Evolutionary conservation across 305 asterid species (phyloP), one percentile per base, ranked within the genome.

Genomic region (Solanum hybrid): DNA sequence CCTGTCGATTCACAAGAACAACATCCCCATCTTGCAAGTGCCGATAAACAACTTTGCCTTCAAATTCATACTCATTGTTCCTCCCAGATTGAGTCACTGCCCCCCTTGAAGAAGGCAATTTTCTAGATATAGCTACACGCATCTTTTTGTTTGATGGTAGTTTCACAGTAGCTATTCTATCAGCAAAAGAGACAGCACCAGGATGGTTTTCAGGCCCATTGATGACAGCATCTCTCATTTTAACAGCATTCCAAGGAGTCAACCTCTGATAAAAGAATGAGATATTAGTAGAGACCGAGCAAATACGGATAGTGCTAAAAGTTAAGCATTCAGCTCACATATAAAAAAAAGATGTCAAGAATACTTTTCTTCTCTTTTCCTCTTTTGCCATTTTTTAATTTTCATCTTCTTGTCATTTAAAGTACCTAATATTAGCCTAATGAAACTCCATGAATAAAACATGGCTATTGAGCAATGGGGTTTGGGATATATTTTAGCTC

Each of bases 1-100:
- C 99, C 98, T 97, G 99, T 36, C 99, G 95, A 93, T 97, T 97
- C 79, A 96, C 99, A 91, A 97, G 99, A 90, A 97, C 99, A 89
- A 97, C 93, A 93, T 97, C 99, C 84, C 99, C 99, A 93, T 97
- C 99, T 92, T 93, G 97, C 95, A 97, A 92, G 94, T 97, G 99
- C 80, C 99, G 98, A 91, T 90, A 89, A 72, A 97, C 98, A 89
- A 88, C 90, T 93, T 96, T 97, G 31, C 99, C 97, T 94, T 97
- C 99, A 92, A 95, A 93, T 78, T 95, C 99, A 92, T 93, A 92
- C 88, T 93, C 97, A 13, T 90, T 89, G 91, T 87, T 93, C 94
- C 95, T 95, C 90, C 96, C 99, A 31, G 94, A 89, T 90, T 95
- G 95, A 39, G 96, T 89, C 84, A 85, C 91, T 89, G 77, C 93